Evolutionary conservation across 176 grass and related monocot genomes (phyloP), one percentile per base, ranked within the genome.

Genomic region (Thalia dealbata): DNA sequence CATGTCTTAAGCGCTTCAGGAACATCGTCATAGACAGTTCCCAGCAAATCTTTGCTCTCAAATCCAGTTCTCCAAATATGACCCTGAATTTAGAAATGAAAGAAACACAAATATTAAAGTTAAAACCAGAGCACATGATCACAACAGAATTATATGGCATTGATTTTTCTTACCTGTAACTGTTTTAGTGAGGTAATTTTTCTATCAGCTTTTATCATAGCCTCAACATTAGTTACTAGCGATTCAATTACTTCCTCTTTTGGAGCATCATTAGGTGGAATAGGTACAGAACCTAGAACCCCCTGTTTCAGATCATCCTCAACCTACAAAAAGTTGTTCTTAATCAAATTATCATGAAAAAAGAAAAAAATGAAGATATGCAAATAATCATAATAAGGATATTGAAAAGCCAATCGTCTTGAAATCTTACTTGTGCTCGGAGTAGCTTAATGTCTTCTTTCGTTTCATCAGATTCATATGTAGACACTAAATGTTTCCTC

Each of bases 1-100:
- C 93, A 97, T 76, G 88, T 86, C 79, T 92, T 84, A 59, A 97
- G 81, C 14, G 83, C 93, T 62, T 73, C 74, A 2, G 84, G 89
- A 74, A 97, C 93, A 83, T 97, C 93, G 24, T 97, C 89, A 84
- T 89, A 97, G 70, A 97, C 85, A 90, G 88, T 67, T 77, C 93
- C 93, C 54, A 83, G 82, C 50, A 97, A 62, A 59, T 97, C 85
- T 80, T 91, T 92, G 43, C 78, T 82, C 83, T 88, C 79, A 80
- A 84, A 97, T 69, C 93, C 89, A 81, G 87, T 86, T 84, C 89
- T 91, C 93, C 93, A 97, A 81, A 97, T 92, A 82, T 97, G 93
- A 46, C 93, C 93, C 93, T 97, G 81, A 71, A 88, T 80, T 56
- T 59, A 65, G 27, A 72, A 77, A 75, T 66, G 0, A 50, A 11